Base-by-base conservation (phyloP, 192 early-diverging fungal genomes). In the Umbelopsis ramanniana region DNA sequence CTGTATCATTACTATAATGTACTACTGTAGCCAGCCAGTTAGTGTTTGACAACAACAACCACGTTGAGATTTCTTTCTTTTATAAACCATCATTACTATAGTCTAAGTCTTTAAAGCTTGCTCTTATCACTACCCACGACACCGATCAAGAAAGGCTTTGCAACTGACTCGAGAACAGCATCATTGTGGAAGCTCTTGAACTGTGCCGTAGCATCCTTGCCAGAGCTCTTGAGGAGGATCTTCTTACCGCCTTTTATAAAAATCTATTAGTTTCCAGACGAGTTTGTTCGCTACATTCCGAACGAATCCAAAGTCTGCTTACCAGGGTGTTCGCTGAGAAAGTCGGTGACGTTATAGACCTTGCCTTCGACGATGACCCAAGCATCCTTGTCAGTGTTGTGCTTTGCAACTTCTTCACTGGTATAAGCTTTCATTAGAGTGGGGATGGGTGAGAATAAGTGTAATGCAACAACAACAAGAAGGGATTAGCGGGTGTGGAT, bases 201-300 rank as follows among this genome's bases (percentile, higher is more conserved):
- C 11, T 89, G 90, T 69, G 90, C 90, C 33, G 89, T 89, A 35
- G 90, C 88, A 73, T 94, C 91, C 67, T 77, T 81, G 79, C 93
- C 93, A 24, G 88, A 89, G 46, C 82, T 76, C 83, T 93, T 91
- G 35, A 92, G 75, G 57, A 94, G 84, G 26, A 94, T 91, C 76
- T 94, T 91, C 77, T 94, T 91, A 47, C 95, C 95, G 73, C 95
- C 95, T 21, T 90, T 90, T 75, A 29, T 2, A 43, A 4, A 43
- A 43, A 43, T 7, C 1, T 43, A 12, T 43, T 43, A 43, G 40
- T 43, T 29, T 29, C 6, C 3, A 43, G 6, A 6, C 40, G 40
- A 4, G 11, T 0, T 0, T 12, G 40, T 0, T 7, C 0, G 40
- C 0, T 43, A 43, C 40, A 29, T 29, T 29, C 29, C 1, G 29